Base-by-base conservation (phyloP, 2,329 filamentous ascomycete genomes). In the Magnaporthiopsis poae region DNA sequence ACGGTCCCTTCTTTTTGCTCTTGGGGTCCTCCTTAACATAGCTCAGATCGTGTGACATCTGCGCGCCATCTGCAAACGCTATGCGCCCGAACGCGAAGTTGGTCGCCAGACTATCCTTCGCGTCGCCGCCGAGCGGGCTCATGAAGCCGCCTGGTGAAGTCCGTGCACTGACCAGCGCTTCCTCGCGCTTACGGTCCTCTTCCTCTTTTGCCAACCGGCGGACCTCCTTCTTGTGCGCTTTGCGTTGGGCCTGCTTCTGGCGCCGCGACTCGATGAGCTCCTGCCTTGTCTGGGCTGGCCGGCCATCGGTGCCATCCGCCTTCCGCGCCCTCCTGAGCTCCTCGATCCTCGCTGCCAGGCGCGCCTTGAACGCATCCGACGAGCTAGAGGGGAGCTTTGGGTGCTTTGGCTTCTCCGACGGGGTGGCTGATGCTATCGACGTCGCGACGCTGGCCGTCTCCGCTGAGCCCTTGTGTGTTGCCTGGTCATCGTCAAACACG, bases 51-150 rank as follows among this genome's bases (percentile, higher is more conserved):
- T 91, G 85, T 64, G 94, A 91, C 63, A 96, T 82, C 69, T 90
- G 85, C 65, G 91, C 85, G 59, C 94, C 94, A 74, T 98, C 94
- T 5, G 86, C 86, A 75, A 98, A 99, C 13, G 91, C 88, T n/a
- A 99, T 88, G 52, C 91, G 89, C 39, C 93, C 92, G 76, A 98
- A 99, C 7, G 91, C 87, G 75, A 96, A 96, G 79, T 89, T 90
- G 69, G 67, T 71, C 35, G 71, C 69, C 67, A 68, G 70, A 27
- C 70, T 69, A 69, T 83, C 77, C 21, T 29, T 59, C 2, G 52
- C 64, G 33, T 61, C 64, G 8, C 56, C 35, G 35, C 18, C 13
- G 12, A 80, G 78, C 0, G 85, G 83, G 72, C 82, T 86, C 76
- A 87, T 82, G 66, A 86, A 81, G 68, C 81, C 79, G 4, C 76